Base-by-base conservation (phyloP, 2,329 filamentous ascomycete genomes). In the Pseudogymnoascus destructans region DNA sequence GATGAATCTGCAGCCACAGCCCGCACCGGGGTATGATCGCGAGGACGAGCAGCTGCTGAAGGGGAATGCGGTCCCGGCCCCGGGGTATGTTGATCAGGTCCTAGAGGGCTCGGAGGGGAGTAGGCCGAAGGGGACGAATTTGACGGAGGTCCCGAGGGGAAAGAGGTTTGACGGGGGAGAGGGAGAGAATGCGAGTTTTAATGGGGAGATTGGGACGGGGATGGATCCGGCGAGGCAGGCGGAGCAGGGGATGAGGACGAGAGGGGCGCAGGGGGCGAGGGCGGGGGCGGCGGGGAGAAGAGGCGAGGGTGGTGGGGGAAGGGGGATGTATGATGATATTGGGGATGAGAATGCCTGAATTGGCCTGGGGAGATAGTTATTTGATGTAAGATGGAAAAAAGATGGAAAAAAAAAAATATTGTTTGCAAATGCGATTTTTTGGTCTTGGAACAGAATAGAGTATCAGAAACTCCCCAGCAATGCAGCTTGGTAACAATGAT, bases 201-300 rank as follows among this genome's bases (percentile, higher is more conserved):
- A 61, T 33, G 57, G 71, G 3, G 73, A 78, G 63, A 73, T 74
- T 60, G 77, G 77, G 1, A 73, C 71, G 5, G 69, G 73, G 64
- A 67, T 77, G 59, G 78, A 80, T 63, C 77, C 78, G 3, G 71
- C 72, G 56, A 64, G 73, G 7, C 59, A 71, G 36, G 76, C 77
- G 3, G 77, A 78, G 67, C 62, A 69, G 38, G 23, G 23, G 7
- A 49, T 49, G 42, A 49, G 42, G 42, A 49, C 42, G 42, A 49
- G 13, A 8, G 21, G 21, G 1, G 42, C 23, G 42, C 42, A 49
- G 42, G 42, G 42, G 21, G 42, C 36, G 15, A 3, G 8, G 5
- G 2, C 4, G 21, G 42, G 11, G 2, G 21, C 13, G 13, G 21
- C 42, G 42, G 23, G 13, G 7, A 25, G 42, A 13, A 25, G 42